Percentiles rank a stretch among this genome's conserved stretches.
Conservation (phyloP, 2,329 filamentous ascomycete genomes). For the Fusarium verrucosum region DNA sequence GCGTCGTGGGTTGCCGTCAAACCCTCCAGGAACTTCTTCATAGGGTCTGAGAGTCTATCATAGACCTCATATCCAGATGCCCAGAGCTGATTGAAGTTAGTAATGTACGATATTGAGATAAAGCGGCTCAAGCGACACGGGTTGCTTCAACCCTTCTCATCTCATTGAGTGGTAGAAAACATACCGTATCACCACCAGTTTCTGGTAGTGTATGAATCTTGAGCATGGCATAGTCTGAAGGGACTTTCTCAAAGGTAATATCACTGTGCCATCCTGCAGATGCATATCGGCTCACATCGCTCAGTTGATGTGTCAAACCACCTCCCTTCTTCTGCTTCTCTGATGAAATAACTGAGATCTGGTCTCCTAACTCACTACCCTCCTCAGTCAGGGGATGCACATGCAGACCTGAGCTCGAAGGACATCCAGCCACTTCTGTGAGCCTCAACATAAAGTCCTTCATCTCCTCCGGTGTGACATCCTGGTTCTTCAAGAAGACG, state of each 20-base stretch:
- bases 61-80: conserved; percentile 69
- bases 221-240: conserved; percentile 69
- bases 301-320: conserved; percentile 60
- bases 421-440: conserved; percentile 49
- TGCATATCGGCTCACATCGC: conserved; percentile 59
- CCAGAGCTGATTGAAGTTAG: conserved; percentile 62
- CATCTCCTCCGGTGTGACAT: conserved; percentile 50
- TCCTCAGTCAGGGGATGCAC: conserved; percentile 65
- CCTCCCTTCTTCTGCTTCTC: conserved; percentile 65
- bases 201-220: conserved; percentile 64
- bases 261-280: conserved; percentile 60
- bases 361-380: conserved; percentile 61
- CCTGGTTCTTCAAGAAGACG: conserved; percentile 51
- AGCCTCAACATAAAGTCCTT: conserved; percentile 51
- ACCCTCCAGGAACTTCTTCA: conserved; percentile 58
- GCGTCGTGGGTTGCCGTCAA: conserved; percentile 60
- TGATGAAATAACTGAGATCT: conserved; percentile 66
- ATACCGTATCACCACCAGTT: conserved; percentile 64
- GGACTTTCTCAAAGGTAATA: conserved; percentile 68
- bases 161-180: conserved; percentile 1
- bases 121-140: background rate
- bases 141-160: background rate
- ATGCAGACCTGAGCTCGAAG: conserved; percentile 60
- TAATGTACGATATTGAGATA: background rate
- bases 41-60: conserved; percentile 60